phyloP scores from a whole-genome alignment of 1,284 basidiomycete genomes.

The Naganishia liquefaciens region DNA sequence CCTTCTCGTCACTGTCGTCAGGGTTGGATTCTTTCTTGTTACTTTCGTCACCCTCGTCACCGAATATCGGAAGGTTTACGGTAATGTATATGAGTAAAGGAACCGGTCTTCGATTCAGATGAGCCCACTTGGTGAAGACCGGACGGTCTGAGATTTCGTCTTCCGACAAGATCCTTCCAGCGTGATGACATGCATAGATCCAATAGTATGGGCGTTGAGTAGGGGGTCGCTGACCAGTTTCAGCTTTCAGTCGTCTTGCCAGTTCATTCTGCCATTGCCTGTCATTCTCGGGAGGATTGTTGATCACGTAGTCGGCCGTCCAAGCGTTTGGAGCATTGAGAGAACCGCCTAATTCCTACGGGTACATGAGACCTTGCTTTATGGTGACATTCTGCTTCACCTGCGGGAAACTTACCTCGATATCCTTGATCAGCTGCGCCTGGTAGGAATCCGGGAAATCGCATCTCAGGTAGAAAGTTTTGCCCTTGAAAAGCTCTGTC shows the following conservation, averaged over 20 bases:
- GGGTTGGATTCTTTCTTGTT: too few relatives aligned
- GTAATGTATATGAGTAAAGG: constrained; percentile 27
- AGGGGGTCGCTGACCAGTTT: constrained; percentile 2
- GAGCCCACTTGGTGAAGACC: constrained; percentile 18
- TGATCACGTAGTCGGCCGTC: constrained; percentile 22
- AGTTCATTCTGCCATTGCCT: constrained; percentile 21
- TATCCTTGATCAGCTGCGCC: constrained; percentile 21
- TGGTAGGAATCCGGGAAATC: constrained; percentile 20
- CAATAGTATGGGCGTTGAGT: constrained; percentile 23
- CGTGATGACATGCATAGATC: constrained; percentile 23
- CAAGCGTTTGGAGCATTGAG: constrained; percentile 7
- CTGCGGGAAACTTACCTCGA: constrained; percentile 20
- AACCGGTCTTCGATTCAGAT: not conserved
- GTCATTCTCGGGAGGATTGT: constrained; percentile 21
- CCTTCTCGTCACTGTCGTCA: not conserved
- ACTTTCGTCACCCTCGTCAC: constrained; percentile 6
- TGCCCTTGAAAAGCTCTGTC: constrained; percentile 18
- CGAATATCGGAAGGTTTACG: constrained; percentile 15
- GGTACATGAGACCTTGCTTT: not conserved
- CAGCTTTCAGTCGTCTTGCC: constrained; percentile 9
- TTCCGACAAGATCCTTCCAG: constrained; percentile 7
- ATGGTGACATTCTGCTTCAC: not conserved
- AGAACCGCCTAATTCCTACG: constrained; percentile 8
- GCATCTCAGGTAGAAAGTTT: constrained; percentile 18
- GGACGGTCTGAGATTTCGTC: constrained; percentile 4